A percentile compares a stretch with the other conserved stretches of the same genome.
Conservation (phyloP, 768 basidiomycete genomes). For the Mycena filopes region DNA sequence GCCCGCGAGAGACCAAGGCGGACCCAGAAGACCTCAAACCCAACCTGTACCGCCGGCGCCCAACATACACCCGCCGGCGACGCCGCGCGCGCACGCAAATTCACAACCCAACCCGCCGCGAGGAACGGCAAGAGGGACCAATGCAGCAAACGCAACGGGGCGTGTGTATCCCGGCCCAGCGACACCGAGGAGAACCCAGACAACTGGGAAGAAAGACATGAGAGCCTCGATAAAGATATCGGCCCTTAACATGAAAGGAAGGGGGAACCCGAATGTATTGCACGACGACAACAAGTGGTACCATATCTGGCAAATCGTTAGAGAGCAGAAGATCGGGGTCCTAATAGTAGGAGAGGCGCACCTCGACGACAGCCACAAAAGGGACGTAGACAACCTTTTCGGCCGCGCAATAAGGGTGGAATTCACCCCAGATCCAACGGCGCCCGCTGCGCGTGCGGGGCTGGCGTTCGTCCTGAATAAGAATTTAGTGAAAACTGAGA, state of each 20-base stretch:
- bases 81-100: no score
- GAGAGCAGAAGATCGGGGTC: neutral
- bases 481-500: slow-evolving; percentile 12
- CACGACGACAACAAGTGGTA: neutral
- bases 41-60: no score
- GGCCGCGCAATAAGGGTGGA: neutral
- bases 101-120: no score
- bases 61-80: no score
- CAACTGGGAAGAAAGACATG: slow-evolving; percentile 6
- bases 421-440: neutral
- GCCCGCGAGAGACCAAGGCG: no score
- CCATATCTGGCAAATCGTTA: neutral
- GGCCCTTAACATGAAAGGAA: no score
- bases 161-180: neutral
- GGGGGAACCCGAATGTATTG: no score
- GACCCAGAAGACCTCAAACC: no score
- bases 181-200: no score
- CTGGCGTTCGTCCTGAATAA: slow-evolving; percentile 35
- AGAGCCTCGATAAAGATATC: slow-evolving; percentile 18
- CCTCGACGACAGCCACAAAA: neutral
- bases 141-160: neutral
- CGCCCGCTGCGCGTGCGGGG: slow-evolving; percentile 5
- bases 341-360: neutral
- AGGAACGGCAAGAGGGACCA: no score
- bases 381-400: neutral